phyloP scores from a whole-genome alignment of 768 basidiomycete species.

The Paxillus ammoniavirescens region DNA sequence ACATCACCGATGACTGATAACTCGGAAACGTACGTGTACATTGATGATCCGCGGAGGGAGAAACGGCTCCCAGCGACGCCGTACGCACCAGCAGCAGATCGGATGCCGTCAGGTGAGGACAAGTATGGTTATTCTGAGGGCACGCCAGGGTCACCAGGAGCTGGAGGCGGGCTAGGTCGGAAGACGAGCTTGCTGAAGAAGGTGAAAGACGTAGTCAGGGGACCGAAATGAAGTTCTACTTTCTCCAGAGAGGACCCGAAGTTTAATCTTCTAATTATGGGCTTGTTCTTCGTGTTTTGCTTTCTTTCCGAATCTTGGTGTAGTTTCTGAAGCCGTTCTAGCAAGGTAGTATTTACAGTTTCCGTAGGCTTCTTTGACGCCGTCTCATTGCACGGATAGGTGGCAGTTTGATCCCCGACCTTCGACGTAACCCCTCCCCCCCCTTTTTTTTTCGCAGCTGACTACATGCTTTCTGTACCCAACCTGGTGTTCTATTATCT shows the following conservation, averaged over 20 bases:
- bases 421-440: neutral
- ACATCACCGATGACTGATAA: slow-evolving; percentile 29
- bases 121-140: slow-evolving; percentile 52
- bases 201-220: slow-evolving; percentile 69
- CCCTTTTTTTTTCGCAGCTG: slow-evolving; percentile 1
- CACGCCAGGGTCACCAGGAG: slow-evolving; percentile 34
- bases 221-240: slow-evolving; percentile 37
- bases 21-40: slow-evolving; percentile 65
- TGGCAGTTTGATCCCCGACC: neutral
- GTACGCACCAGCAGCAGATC: slow-evolving; percentile 19
- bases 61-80: slow-evolving; percentile 56
- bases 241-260: slow-evolving; percentile 3
- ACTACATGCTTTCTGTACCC: slow-evolving; percentile 32
- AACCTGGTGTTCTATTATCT: slow-evolving; percentile 29
- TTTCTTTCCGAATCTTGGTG: slow-evolving; percentile 4
- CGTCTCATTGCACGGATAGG: too few relatives aligned
- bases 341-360: slow-evolving; percentile 7
- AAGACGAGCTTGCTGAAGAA: slow-evolving; percentile 82
- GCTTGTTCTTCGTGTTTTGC: slow-evolving; percentile 7
- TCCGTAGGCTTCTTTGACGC: neutral
- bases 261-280: slow-evolving; percentile 4
- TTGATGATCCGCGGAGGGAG: slow-evolving; percentile 48
- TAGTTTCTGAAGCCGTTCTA: slow-evolving; percentile 7
- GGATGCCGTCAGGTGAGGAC: slow-evolving; percentile 29
- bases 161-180: slow-evolving; percentile 51